phyloP scores from a whole-genome alignment of 257 asterid species.

The Echites panduratus region DNA sequence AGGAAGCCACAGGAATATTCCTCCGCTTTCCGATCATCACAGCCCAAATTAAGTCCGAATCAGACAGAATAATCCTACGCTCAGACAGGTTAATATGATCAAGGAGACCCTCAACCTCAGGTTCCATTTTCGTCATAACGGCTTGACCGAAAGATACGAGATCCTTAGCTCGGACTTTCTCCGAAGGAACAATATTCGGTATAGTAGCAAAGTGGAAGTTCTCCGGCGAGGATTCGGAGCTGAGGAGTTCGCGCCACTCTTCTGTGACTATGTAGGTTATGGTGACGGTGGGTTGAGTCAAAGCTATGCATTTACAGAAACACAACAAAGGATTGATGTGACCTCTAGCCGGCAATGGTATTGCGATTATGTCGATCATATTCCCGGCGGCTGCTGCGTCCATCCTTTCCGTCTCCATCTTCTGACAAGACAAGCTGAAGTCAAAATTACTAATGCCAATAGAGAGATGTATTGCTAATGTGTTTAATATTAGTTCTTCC shows the following conservation, averaged over 20 bases:
- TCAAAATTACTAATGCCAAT: no score
- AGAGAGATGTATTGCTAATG: no score
- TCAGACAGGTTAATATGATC: not conserved
- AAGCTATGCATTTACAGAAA: slow-evolving; percentile 27
- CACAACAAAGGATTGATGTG: slow-evolving; percentile 60
- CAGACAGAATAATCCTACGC: not conserved
- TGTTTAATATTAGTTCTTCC: no score
- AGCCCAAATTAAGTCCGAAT: slow-evolving; percentile 36
- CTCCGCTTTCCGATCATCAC: slow-evolving; percentile 44
- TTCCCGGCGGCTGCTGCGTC: no score
- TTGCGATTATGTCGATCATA: slow-evolving; percentile 27
- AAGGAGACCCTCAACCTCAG: slow-evolving; percentile 2
- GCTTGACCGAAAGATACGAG: not conserved
- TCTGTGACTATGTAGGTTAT: slow-evolving; percentile 44
- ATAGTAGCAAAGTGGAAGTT: slow-evolving; percentile 34
- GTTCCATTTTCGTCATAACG: not conserved
- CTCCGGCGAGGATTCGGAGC: slow-evolving; percentile 30
- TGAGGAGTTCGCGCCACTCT: slow-evolving; percentile 40
- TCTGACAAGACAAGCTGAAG: no score
- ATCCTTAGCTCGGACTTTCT: slow-evolving; percentile 44
- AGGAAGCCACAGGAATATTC: slow-evolving; percentile 68
- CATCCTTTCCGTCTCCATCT: no score
- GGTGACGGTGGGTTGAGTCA: slow-evolving; percentile 12
- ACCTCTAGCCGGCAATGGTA: slow-evolving; percentile 83
- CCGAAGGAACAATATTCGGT: slow-evolving; percentile 59